A percentile compares a stretch with the other conserved stretches of the same genome.
phyloP scores from a whole-genome alignment of 2,329 filamentous ascomycete genomes.

The Elsinoe fawcettii region DNA sequence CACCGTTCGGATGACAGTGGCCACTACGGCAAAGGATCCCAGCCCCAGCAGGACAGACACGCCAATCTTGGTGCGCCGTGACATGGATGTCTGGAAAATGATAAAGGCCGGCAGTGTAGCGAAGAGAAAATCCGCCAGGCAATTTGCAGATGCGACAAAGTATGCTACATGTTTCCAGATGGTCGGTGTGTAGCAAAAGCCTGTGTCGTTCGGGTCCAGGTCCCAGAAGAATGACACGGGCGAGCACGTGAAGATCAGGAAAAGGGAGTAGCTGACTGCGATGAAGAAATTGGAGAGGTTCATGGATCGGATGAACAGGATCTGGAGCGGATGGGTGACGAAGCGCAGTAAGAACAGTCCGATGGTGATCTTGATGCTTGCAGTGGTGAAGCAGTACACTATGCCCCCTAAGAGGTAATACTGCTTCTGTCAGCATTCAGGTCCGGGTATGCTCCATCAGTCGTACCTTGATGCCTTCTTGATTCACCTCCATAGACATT shows the following conservation, averaged over 20 bases:
- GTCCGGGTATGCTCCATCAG: not conserved
- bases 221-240: conserved; percentile 48
- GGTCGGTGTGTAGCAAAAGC: conserved; percentile 37
- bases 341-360: conserved; percentile 49
- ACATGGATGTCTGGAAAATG: conserved; percentile 35
- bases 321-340: conserved; percentile 39
- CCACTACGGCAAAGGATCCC: conserved; percentile 26
- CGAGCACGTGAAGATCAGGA: conserved; percentile 47
- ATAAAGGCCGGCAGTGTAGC: conserved; percentile 36
- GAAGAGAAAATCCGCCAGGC: conserved; percentile 36
- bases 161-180: conserved; percentile 40
- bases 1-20: not conserved
- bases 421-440: not conserved
- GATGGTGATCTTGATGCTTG: conserved; percentile 44
- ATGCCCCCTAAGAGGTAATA: not conserved
- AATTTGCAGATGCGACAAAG: conserved; percentile 30
- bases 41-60: conserved; percentile 34
- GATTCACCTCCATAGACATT: not conserved
- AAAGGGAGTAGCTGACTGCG: conserved; percentile 43
- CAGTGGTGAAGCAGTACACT: not conserved
- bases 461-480: not conserved
- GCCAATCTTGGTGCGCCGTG: conserved; percentile 31
- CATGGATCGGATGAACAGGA: conserved; percentile 38
- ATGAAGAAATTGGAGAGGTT: conserved; percentile 39
- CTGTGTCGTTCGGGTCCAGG: conserved; percentile 30